Evolutionary conservation across 2,329 filamentous ascomycete genomes (phyloP).

Genomic region (Fusarium sp.): DNA sequence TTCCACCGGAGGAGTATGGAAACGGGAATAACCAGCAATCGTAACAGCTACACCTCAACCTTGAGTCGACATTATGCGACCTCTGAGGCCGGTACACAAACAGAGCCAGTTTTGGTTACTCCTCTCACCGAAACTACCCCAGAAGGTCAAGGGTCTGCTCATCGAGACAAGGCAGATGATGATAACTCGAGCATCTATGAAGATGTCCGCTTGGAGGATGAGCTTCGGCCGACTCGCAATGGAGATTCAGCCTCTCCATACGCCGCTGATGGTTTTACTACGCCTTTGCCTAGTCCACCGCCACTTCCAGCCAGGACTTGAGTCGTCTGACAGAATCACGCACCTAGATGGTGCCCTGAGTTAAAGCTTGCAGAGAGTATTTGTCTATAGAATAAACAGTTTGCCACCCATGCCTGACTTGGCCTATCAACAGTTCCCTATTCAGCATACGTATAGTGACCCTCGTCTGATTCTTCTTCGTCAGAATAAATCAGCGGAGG

Average conservation of each 20-base stretch:
- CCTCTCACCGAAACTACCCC: conserved; percentile 9
- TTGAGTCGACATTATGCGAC: conserved; percentile 33
- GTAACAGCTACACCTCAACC: conserved; percentile 34
- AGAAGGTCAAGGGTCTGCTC: background rate
- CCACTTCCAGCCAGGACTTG: conserved; percentile 21
- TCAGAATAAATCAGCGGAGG: too few relatives aligned
- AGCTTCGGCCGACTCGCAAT: background rate
- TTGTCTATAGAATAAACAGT: too few relatives aligned
- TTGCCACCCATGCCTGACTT: too few relatives aligned
- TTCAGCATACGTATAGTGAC: too few relatives aligned
- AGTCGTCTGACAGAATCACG: background rate
- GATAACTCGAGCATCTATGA: conserved; percentile 29
- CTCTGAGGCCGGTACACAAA: conserved; percentile 44
- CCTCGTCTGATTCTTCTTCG: too few relatives aligned
- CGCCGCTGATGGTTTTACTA: conserved; percentile 6
- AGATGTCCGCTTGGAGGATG: conserved; percentile 15
- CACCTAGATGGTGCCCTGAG: too few relatives aligned
- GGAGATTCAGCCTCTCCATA: conserved; percentile 5
- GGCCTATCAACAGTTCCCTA: too few relatives aligned
- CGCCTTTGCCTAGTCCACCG: conserved; percentile 14
- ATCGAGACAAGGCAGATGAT: background rate
- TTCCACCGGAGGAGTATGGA: conserved; percentile 45
- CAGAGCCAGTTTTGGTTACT: conserved; percentile 34
- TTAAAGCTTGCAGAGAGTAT: too few relatives aligned
- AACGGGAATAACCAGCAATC: conserved; percentile 30